phyloP scores from a whole-genome alignment of 2,329 filamentous ascomycete genomes.

The Aspergillus transmontanensis region DNA sequence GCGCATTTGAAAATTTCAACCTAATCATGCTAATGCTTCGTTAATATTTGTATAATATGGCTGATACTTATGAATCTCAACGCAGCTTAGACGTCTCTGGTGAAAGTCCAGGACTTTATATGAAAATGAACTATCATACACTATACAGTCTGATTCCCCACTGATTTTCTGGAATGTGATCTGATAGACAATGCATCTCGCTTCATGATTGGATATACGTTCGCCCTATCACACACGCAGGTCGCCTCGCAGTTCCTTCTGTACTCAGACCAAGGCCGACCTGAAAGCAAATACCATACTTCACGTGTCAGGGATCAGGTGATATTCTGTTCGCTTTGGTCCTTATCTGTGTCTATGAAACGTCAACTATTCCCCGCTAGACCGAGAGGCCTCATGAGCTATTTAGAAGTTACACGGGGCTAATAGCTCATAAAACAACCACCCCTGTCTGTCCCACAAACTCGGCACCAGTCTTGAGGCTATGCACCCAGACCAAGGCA shows the following conservation, averaged over 20 bases:
- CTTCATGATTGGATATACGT: not conserved
- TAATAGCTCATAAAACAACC: not conserved
- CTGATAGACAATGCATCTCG: not conserved
- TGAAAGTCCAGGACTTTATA: not conserved
- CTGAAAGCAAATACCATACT: not conserved
- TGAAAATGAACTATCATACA: not conserved
- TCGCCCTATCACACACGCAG: not conserved
- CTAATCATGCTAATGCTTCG: not conserved
- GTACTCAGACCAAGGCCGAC: not conserved
- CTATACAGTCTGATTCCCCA: not conserved
- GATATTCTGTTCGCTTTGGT: not conserved
- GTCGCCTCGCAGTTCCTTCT: not conserved
- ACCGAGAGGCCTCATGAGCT: not conserved
- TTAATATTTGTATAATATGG: not conserved
- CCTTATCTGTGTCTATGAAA: no score
- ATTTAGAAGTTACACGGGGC: not conserved
- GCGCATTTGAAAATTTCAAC: not conserved
- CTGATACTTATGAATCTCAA: not conserved
- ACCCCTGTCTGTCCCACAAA: not conserved
- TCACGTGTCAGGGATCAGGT: not conserved
- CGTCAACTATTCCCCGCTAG: not conserved
- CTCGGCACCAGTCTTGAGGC: not conserved
- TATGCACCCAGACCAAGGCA: not conserved
- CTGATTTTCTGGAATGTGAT: not conserved
- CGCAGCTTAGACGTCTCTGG: not conserved